phyloP scores from a whole-genome alignment of 1,284 basidiomycete species.

The Ceratobasidium sp. region DNA sequence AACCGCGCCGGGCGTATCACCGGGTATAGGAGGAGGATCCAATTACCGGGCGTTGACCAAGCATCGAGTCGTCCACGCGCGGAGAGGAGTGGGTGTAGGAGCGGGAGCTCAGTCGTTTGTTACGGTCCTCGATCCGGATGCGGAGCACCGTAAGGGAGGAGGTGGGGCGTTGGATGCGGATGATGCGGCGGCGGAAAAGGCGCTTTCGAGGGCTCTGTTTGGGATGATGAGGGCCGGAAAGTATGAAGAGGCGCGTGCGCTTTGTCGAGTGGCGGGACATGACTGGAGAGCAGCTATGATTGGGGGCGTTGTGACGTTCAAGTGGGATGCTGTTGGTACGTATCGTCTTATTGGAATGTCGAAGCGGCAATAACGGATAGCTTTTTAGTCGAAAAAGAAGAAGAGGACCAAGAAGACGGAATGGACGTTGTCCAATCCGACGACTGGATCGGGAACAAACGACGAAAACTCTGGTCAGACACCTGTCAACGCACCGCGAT shows the following conservation, averaged over 20 bases:
- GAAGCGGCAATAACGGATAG: not conserved
- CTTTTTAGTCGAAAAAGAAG: slow-evolving; percentile 6
- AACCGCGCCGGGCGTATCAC: slow-evolving; percentile 68
- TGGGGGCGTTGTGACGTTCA: slow-evolving; percentile 81
- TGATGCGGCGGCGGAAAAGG: slow-evolving; percentile 70
- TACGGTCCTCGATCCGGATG: slow-evolving; percentile 82
- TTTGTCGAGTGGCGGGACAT: slow-evolving; percentile 86
- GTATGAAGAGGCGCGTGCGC: slow-evolving; percentile 86
- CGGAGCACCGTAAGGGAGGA: slow-evolving; percentile 66
- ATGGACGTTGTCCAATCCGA: slow-evolving; percentile 61
- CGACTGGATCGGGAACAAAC: slow-evolving; percentile 77
- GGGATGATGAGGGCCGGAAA: slow-evolving; percentile 72
- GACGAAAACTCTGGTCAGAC: slow-evolving; percentile 86
- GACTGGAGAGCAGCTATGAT: slow-evolving; percentile 93
- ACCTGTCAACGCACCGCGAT: slow-evolving; percentile 84
- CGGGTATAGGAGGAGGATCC: slow-evolving; percentile 71
- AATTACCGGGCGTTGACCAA: slow-evolving; percentile 90
- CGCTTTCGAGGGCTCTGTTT: slow-evolving; percentile 37
- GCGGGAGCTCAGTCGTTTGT: slow-evolving; percentile 67
- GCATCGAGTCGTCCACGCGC: slow-evolving; percentile 74
- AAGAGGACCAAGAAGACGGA: slow-evolving; percentile 67
- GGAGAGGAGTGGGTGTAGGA: slow-evolving; percentile 67
- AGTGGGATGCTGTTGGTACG: slow-evolving; percentile 78
- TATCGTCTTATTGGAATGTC: slow-evolving; percentile 14
- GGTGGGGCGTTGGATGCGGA: slow-evolving; percentile 73